phyloP scores from a whole-genome alignment of 345 rosid genomes.

The Corchorus olitorius region DNA sequence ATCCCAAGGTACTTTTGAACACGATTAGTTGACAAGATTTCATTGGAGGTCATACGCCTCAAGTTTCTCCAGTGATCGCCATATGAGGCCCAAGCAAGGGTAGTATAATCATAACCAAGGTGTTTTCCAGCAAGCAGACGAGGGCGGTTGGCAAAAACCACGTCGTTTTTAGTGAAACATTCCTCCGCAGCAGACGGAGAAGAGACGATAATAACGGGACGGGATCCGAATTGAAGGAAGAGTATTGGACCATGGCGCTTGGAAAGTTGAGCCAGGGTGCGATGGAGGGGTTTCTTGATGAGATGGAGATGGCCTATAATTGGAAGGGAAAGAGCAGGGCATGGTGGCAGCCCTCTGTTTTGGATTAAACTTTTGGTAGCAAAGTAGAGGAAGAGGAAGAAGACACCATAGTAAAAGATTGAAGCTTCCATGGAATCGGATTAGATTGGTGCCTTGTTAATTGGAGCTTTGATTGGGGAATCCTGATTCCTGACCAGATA shows the following conservation, averaged over 20 bases:
- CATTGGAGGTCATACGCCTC: slow-evolving; percentile 14
- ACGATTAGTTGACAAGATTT: slow-evolving; percentile 25
- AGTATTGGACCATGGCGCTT: slow-evolving; percentile 17
- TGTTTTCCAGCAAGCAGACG: slow-evolving; percentile 11
- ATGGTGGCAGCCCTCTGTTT: slow-evolving; percentile 25
- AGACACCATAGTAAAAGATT: no score
- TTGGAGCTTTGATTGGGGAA: not conserved
- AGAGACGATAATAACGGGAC: slow-evolving; percentile 19
- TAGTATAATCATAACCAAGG: slow-evolving; percentile 27
- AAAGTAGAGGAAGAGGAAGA: no score
- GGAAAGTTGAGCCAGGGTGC: slow-evolving; percentile 14
- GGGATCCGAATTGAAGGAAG: slow-evolving; percentile 22
- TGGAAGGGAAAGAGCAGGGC: slow-evolving; percentile 18
- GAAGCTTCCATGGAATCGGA: no score
- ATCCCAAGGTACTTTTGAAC: slow-evolving; percentile 12
- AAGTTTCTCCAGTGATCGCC: slow-evolving; percentile 37
- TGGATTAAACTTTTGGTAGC: no score
- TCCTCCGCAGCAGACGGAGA: slow-evolving; percentile 24
- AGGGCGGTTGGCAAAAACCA: slow-evolving; percentile 24
- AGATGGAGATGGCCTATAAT: slow-evolving; percentile 32
- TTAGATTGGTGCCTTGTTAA: no score
- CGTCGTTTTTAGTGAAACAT: slow-evolving; percentile 32
- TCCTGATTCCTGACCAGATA: not conserved
- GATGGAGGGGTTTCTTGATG: slow-evolving; percentile 29
- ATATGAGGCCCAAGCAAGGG: slow-evolving; percentile 22